Evolutionary conservation across 2,329 filamentous ascomycete species (phyloP).

Genomic region (Biscogniauxia sp.): DNA sequence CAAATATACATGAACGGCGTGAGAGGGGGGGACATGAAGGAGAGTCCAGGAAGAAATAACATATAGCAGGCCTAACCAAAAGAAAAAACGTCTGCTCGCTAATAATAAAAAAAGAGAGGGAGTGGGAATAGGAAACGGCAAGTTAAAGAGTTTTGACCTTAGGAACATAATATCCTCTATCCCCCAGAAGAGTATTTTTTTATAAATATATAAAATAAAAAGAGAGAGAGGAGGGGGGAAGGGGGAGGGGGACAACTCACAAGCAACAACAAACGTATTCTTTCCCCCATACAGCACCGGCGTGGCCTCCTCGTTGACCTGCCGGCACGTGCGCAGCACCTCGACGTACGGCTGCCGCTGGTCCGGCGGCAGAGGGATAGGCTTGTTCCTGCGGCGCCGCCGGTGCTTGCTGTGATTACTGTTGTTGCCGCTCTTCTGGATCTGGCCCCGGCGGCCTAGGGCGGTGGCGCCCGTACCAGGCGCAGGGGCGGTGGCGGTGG

Average conservation of each 20-base stretch:
- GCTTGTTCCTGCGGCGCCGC: background rate
- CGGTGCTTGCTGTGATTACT: background rate
- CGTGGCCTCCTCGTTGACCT: constrained; percentile 31
- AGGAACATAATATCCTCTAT: background rate
- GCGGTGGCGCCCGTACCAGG: background rate
- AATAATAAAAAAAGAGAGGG: too few relatives aligned
- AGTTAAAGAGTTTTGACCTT: too few relatives aligned
- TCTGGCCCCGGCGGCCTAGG: too few relatives aligned
- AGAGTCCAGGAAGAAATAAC: too few relatives aligned
- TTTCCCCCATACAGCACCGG: constrained; percentile 28
- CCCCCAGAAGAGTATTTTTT: background rate
- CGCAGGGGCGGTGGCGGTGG: background rate
- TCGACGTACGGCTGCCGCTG: constrained; percentile 19
- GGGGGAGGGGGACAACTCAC: constrained; percentile 10
- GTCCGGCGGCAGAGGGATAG: background rate
- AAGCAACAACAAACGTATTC: constrained; percentile 29
- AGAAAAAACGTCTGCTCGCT: too few relatives aligned
- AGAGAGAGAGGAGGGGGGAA: background rate
- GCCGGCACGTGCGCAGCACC: constrained; percentile 31
- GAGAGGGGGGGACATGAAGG: too few relatives aligned
- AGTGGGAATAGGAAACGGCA: too few relatives aligned
- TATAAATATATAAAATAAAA: too few relatives aligned
- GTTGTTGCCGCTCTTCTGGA: background rate
- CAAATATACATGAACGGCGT: too few relatives aligned
- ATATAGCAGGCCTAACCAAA: too few relatives aligned